phyloP scores from a whole-genome alignment of 2,329 filamentous ascomycete genomes.

The Colletotrichum tropicicola region DNA sequence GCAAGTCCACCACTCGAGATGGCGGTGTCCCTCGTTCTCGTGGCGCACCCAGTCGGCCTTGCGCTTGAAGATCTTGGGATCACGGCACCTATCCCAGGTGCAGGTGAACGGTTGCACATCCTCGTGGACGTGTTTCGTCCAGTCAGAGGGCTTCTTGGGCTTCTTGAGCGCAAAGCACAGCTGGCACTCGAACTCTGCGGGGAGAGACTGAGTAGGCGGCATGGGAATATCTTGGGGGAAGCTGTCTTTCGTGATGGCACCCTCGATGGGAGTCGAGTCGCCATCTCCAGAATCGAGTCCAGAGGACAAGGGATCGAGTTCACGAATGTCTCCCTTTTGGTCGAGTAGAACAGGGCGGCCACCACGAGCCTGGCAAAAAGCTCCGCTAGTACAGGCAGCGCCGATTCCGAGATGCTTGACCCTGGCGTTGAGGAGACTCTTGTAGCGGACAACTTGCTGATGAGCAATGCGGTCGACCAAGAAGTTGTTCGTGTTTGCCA shows the following conservation, averaged over 20 bases:
- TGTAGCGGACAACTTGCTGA: slow-evolving; percentile 83
- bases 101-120: slow-evolving; percentile 94
- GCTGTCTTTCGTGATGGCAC: slow-evolving; percentile 73
- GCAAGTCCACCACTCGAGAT: slow-evolving; percentile 92
- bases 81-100: slow-evolving; percentile 83
- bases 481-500: slow-evolving; percentile 64
- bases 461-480: slow-evolving; percentile 84
- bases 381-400: slow-evolving; percentile 67
- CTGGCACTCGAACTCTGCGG: slow-evolving; percentile 89
- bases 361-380: slow-evolving; percentile 72
- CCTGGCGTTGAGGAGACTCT: slow-evolving; percentile 74
- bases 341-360: slow-evolving; percentile 72
- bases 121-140: slow-evolving; percentile 96
- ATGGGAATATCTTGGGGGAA: slow-evolving; percentile 85
- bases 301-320: slow-evolving; percentile 64
- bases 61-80: slow-evolving; percentile 91
- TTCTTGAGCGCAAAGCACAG: slow-evolving; percentile 87
- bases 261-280: slow-evolving; percentile 75
- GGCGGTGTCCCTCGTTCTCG: slow-evolving; percentile 90
- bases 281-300: slow-evolving; percentile 60
- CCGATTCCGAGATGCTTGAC: slow-evolving; percentile 75
- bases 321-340: slow-evolving; percentile 65
- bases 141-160: slow-evolving; percentile 91
- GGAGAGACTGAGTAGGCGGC: slow-evolving; percentile 79
- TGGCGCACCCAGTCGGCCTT: slow-evolving; percentile 97